Conservation (phyloP, 257 asterid genomes). For the Primulina tabacum region DNA sequence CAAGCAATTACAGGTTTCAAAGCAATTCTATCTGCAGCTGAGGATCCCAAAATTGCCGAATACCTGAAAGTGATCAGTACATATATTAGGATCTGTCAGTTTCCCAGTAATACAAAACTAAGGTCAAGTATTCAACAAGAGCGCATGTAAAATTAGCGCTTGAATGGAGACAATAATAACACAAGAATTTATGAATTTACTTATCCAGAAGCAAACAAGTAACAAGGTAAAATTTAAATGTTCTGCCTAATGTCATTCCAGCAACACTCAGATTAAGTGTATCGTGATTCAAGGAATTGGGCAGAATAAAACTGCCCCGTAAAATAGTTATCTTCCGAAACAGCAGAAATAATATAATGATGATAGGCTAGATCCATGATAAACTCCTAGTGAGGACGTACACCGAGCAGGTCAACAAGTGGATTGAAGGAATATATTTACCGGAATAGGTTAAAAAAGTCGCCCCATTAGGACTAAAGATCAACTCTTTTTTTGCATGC, state of each 20-base stretch:
- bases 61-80: constrained; percentile 54
- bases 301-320: constrained; percentile 15
- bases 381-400: neutral
- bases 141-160: constrained; percentile 11
- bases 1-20: constrained; percentile 70
- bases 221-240: neutral
- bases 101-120: constrained; percentile 15
- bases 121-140: constrained; percentile 12
- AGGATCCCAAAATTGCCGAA: constrained; percentile 94
- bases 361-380: neutral
- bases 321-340: neutral
- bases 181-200: neutral
- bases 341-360: neutral
- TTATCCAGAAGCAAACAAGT: constrained; percentile 17
- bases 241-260: neutral
- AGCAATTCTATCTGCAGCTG: constrained; percentile 57
- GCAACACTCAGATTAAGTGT: neutral
- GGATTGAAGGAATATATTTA: no score
- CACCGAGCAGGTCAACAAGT: neutral
- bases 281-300: constrained; percentile 7
- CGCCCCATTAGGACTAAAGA: neutral
- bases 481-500: neutral
- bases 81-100: constrained; percentile 22
- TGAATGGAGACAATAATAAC: constrained; percentile 4
- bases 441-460: neutral